Evolutionary conservation across 169 alveolate species (phyloP).

Genomic region (Ichthyophthirius multifiliis): DNA sequence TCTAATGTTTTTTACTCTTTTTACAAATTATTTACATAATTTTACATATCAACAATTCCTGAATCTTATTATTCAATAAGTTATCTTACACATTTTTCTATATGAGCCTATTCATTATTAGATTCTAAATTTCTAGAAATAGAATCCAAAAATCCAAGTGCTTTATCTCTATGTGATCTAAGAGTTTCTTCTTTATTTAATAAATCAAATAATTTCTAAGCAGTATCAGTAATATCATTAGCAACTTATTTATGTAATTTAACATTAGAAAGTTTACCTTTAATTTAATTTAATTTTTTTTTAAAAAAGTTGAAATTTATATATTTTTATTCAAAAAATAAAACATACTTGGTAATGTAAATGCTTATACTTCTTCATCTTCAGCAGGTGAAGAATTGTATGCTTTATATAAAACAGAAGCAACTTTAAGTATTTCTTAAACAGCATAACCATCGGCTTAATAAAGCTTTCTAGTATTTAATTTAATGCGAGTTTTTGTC

Average conservation of each 20-base stretch:
- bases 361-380: conserved; percentile 62
- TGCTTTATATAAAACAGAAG: conserved; percentile 77
- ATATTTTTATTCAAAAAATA: too few relatives aligned
- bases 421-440: conserved; percentile 83
- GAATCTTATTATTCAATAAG: conserved; percentile 72
- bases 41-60: conserved; percentile 68
- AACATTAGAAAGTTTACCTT: conserved; percentile 60
- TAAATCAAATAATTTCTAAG: conserved; percentile 71
- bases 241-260: conserved; percentile 62
- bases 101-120: conserved; percentile 67
- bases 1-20: conserved; percentile 68
- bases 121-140: conserved; percentile 73
- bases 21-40: conserved; percentile 74
- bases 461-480: conserved; percentile 85
- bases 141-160: conserved; percentile 75
- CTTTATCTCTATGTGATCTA: conserved; percentile 70
- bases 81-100: conserved; percentile 70
- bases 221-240: conserved; percentile 68
- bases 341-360: conserved; percentile 47
- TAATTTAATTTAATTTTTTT: too few relatives aligned
- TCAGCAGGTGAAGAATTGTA: conserved; percentile 53
- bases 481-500: conserved; percentile 71
- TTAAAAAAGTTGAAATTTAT: too few relatives aligned
- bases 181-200: conserved; percentile 75
- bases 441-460: conserved; percentile 91